These are phyloP conservation scores for Themeda triandra DNA, from an alignment of 176 grass and related monocot genomes.

Conservation along the genomic window DNA sequence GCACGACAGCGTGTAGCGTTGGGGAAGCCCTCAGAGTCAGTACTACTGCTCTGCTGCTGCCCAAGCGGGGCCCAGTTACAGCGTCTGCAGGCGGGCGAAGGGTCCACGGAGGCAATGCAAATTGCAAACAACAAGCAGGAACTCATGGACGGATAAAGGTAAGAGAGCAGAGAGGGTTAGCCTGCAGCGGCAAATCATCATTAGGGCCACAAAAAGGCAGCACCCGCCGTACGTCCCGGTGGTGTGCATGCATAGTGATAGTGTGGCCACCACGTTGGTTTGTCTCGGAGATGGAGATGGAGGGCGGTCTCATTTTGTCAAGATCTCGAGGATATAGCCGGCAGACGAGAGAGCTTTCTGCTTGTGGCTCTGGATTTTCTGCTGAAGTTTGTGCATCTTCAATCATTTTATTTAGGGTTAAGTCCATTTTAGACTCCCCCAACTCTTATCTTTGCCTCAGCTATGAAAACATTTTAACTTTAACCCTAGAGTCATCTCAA, in stretches of 20 bases:
- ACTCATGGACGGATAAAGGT: background rate
- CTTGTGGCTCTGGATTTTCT: too few species aligned
- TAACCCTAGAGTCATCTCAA: too few species aligned
- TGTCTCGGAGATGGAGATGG: background rate
- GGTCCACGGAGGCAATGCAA: background rate
- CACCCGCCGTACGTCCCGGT: background rate
- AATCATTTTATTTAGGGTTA: too few species aligned
- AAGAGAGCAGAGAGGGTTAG: background rate
- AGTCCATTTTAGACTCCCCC: too few species aligned
- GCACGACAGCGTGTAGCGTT: rapidly evolving
- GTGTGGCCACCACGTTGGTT: background rate
- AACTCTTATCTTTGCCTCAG: too few species aligned
- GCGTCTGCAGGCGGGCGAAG: background rate
- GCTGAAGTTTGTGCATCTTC: too few species aligned
- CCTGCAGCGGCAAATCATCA: slow-evolving; percentile 24
- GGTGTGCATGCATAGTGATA: background rate
- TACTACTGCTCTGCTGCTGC: background rate
- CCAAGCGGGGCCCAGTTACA: background rate
- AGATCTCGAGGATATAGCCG: too few species aligned
- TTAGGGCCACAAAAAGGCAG: slow-evolving; percentile 2
- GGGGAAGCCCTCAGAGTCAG: background rate
- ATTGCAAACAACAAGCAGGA: background rate
- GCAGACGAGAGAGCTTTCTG: too few species aligned
- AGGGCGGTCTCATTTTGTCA: too few species aligned
- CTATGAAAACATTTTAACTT: too few species aligned